These are phyloP conservation scores for Candida broadrunensis DNA, from an alignment of 805 yeast genomes.

Conservation along the genomic window DNA sequence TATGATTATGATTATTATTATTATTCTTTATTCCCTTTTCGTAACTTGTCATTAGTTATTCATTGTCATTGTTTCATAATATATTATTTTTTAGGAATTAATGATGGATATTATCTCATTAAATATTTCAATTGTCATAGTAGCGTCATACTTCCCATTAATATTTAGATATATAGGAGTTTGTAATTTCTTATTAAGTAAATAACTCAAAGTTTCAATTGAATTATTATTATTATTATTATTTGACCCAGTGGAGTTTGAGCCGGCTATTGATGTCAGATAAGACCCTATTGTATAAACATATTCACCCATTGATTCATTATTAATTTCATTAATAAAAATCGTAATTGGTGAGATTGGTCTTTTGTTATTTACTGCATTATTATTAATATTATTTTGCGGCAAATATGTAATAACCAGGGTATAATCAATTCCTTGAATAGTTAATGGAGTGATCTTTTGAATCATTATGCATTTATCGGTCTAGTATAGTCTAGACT, in stretches of 20 bases:
- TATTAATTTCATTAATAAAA: constrained; percentile 23
- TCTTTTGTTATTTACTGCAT: constrained; percentile 1
- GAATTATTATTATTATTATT: constrained; percentile 12
- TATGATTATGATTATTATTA: no score
- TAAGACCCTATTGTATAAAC: constrained; percentile 26
- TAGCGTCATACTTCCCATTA: constrained; percentile 15
- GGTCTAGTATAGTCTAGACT: no score
- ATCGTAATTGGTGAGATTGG: constrained; percentile 25
- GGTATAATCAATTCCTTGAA: constrained; percentile 11
- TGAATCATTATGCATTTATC: constrained; percentile 11
- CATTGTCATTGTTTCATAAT: no score
- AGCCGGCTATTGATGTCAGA: constrained; percentile 14
- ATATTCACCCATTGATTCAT: constrained; percentile 23
- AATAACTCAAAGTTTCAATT: constrained; percentile 15
- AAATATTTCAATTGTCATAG: no score
- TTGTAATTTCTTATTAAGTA: constrained; percentile 19
- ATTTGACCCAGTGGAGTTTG: constrained; percentile 2
- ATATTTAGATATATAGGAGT: constrained; percentile 30
- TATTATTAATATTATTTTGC: background rate
- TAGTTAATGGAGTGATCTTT: constrained; percentile 2
- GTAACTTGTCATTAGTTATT: no score
- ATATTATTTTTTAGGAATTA: no score
- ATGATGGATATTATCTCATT: no score
- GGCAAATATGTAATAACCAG: constrained; percentile 6
- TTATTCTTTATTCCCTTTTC: no score